Percentiles rank a stretch among this genome's conserved stretches.
These are phyloP conservation scores for Penicillium ochrochloron DNA, from an alignment of 495 filamentous ascomycete species.

Conservation along the genomic window DNA sequence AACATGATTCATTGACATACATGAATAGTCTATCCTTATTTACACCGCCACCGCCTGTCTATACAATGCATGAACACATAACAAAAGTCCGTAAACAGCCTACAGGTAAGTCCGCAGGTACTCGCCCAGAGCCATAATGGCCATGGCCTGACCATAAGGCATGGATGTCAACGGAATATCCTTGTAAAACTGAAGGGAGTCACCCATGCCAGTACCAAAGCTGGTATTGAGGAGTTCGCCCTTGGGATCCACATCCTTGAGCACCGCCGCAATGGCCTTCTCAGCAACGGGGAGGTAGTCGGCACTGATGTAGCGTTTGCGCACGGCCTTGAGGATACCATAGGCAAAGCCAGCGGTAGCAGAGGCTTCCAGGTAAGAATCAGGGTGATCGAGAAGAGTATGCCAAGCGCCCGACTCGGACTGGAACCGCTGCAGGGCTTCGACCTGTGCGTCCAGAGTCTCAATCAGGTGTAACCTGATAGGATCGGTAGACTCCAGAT, in stretches of 20 bases:
- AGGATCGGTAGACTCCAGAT: conserved; percentile 58
- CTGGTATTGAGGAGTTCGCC: conserved; percentile 72
- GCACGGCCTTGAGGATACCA: conserved; percentile 70
- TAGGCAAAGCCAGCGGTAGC: conserved; percentile 78
- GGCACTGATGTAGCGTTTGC: conserved; percentile 66
- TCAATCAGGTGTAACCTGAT: conserved; percentile 63
- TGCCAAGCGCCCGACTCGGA: conserved; percentile 63
- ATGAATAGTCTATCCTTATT: not conserved
- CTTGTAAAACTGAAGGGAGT: conserved; percentile 68
- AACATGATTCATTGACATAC: conserved; percentile 1
- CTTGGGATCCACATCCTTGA: conserved; percentile 60
- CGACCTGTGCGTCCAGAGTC: conserved; percentile 65
- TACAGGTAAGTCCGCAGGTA: conserved; percentile 59
- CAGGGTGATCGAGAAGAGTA: conserved; percentile 66
- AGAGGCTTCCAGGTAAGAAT: conserved; percentile 70
- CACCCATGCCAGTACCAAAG: conserved; percentile 76
- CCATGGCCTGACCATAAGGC: conserved; percentile 82
- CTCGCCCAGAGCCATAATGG: conserved; percentile 72
- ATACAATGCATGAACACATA: conserved; percentile 10
- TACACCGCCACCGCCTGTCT: conserved; percentile 7
- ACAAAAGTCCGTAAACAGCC: not conserved
- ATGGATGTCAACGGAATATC: conserved; percentile 71
- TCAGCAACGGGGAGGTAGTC: conserved; percentile 56
- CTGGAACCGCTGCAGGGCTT: conserved; percentile 61
- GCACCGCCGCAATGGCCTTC: conserved; percentile 62